Evolutionary conservation across 805 yeast species (phyloP), one percentile per base, ranked within the genome.

Genomic region (Wickerhamiella qilinensis): DNA sequence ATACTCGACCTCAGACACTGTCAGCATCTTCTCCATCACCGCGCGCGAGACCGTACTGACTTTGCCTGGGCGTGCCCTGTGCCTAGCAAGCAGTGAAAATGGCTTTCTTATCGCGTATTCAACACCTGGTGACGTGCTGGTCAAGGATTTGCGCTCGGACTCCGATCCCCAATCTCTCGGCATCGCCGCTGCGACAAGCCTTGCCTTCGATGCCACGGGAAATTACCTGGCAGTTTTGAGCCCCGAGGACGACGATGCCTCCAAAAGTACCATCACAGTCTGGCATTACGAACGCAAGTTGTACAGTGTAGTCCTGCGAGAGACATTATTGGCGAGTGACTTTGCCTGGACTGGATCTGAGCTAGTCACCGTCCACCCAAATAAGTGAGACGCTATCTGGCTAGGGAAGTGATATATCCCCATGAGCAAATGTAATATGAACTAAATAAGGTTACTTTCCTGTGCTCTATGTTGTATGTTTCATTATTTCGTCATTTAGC

Each of bases 81-180:
- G 20, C 7, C 5, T 29, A 3, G 19, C 38, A 4, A 22, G 24
- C 6, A 36, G 38, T 19, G 12, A 24, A 3, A 36, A 36, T 18
- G 38, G 38, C 3, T 36, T 17, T 18, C 12, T 30, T 3, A 18
- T 36, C 4, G 38, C 38, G 3, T 30, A 15, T 15, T 7, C 35
- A 5, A 36, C 14, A 12, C 24, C 8, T 7, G 20, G 12, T 8
- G 6, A 15, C 3, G 30, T 36, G 20, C 24, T 22, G 18, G 14
- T 36, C 18, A 20, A 30, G n/a, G 38, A 36, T 17, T 18, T 36
- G 25, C 38, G 38, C 19, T 8, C 16, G 6, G 35, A 36, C 18
- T 17, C 17, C 4, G 24, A 15, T 14, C 38, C 38, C 6, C 27
- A 22, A 14, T n/a, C n/a, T n/a, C n/a, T n/a, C n/a, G n/a, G n/a